These are phyloP conservation scores for Plasmodium chabaudi DNA, from an alignment of 169 alveolate species.

Conservation along the genomic window DNA sequence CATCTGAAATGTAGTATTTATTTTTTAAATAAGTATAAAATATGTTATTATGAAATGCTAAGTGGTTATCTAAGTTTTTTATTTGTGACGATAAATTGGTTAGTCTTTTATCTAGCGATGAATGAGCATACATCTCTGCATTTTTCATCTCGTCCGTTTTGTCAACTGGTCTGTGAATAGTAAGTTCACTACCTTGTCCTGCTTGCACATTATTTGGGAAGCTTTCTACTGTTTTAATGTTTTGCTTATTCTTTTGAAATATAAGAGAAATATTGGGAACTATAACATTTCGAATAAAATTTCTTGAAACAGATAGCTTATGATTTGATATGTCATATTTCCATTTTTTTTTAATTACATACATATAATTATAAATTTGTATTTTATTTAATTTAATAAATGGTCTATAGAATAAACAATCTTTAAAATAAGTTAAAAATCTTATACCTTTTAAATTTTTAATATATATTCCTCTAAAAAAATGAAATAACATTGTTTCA, in stretches of 20 bases:
- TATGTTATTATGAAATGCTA: conserved; percentile 11
- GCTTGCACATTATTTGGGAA: neutral
- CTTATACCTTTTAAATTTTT: conserved; percentile 57
- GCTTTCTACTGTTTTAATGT: no score
- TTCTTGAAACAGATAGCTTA: conserved; percentile 20
- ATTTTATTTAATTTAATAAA: conserved; percentile 51
- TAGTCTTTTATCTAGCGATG: conserved; percentile 20
- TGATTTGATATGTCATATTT: conserved; percentile 44
- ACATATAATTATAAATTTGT: conserved; percentile 26
- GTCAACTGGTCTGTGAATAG: neutral
- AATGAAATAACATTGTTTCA: conserved; percentile 47
- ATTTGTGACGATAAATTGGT: conserved; percentile 25
- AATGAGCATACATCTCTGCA: conserved; percentile 3
- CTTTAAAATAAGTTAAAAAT: conserved; percentile 28
- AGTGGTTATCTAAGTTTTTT: conserved; percentile 19
- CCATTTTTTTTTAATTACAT: conserved; percentile 30
- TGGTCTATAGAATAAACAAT: conserved; percentile 57
- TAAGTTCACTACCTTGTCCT: neutral
- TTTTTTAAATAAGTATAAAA: conserved; percentile 21
- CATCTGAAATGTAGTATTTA: conserved; percentile 22
- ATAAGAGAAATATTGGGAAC: conserved; percentile 41
- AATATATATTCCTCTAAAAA: conserved; percentile 60
- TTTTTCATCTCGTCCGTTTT: neutral
- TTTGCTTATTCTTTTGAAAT: neutral
- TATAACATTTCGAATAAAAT: conserved; percentile 35